Conservation (phyloP, 306 rosid genomes). For the Hylodesmum podocarpum region DNA sequence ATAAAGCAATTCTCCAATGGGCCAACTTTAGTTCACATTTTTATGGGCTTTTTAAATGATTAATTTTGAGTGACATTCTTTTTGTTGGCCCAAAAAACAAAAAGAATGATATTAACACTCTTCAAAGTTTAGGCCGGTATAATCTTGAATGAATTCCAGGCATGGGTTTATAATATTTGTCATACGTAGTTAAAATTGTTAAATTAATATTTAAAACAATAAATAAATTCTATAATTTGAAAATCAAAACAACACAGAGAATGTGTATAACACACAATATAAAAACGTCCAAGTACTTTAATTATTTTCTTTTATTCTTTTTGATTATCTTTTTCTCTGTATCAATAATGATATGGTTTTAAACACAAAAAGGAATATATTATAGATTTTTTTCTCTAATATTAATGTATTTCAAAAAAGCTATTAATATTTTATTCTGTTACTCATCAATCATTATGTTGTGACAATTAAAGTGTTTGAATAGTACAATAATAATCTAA, state of each 20-base stretch:
- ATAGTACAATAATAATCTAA: not conserved
- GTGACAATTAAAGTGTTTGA: not conserved
- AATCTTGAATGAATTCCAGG: not conserved
- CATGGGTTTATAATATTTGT: not conserved
- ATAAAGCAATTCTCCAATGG: not conserved
- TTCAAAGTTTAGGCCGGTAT: not conserved
- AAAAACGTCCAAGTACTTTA: not conserved
- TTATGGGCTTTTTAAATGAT: not conserved
- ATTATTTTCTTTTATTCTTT: not conserved
- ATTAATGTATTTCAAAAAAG: not conserved
- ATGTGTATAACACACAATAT: not conserved
- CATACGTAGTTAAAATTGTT: not conserved
- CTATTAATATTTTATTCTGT: not conserved
- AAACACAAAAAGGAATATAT: not conserved
- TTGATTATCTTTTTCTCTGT: not conserved
- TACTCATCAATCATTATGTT: not conserved
- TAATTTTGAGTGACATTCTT: not conserved
- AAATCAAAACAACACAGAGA: not conserved
- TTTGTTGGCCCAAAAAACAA: too few species aligned
- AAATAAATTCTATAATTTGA: not conserved
- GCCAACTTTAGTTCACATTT: not conserved
- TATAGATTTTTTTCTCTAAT: not conserved
- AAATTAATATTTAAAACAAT: not conserved
- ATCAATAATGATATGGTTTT: not conserved
- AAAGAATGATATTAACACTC: too few species aligned